Percentiles rank a stretch among this genome's conserved stretches.
These are phyloP conservation scores for Penicillium longicatenatum DNA, from an alignment of 495 filamentous ascomycete species.

Conservation along the genomic window DNA sequence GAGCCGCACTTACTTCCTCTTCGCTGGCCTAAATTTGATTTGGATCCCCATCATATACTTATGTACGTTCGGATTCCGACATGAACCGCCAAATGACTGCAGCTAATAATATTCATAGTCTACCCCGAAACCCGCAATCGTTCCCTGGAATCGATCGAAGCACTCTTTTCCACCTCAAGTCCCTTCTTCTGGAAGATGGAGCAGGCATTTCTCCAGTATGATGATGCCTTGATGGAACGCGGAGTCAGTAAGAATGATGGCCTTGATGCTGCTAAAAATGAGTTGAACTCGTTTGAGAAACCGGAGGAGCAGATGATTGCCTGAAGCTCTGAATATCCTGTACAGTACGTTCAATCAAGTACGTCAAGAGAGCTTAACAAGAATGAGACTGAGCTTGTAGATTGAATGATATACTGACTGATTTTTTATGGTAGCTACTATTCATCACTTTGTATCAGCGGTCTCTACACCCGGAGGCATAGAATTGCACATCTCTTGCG, in stretches of 20 bases:
- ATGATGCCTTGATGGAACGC: constrained; percentile 34
- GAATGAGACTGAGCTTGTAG: not conserved
- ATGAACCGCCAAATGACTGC: not conserved
- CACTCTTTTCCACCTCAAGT: constrained; percentile 47
- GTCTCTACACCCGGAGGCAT: not conserved
- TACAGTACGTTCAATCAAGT: not conserved
- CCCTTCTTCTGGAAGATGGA: constrained; percentile 46
- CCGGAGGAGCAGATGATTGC: not conserved
- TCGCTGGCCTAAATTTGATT: constrained; percentile 53
- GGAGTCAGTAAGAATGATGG: constrained; percentile 14
- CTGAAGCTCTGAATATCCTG: not conserved
- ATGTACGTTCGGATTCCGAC: constrained; percentile 20
- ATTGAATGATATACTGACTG: not conserved
- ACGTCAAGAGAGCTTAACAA: not conserved
- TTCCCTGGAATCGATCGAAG: constrained; percentile 58
- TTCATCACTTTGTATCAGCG: not conserved
- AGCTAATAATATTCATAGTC: constrained; percentile 24
- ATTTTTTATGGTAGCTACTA: not conserved
- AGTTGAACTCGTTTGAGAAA: constrained; percentile 1
- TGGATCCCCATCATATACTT: constrained; percentile 55
- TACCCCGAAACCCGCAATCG: constrained; percentile 61
- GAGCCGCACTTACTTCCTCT: constrained; percentile 55
- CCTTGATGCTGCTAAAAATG: constrained; percentile 2
- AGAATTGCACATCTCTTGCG: not conserved
- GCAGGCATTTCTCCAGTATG: constrained; percentile 33